Evolutionary conservation across 1,139 yeast species (phyloP).

Genomic region (Candida tetrigidarum): DNA sequence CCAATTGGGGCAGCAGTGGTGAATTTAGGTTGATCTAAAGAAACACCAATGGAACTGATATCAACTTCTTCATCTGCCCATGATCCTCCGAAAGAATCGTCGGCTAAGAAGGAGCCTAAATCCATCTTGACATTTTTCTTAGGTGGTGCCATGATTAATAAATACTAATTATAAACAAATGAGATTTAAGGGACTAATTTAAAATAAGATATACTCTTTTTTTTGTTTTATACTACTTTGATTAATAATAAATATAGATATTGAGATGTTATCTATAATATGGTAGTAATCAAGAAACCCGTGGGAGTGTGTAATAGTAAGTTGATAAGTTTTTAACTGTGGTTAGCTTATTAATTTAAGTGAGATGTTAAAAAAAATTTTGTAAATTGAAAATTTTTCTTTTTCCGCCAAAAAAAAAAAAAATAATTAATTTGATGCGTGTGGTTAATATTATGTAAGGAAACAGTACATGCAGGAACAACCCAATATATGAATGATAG

Average conservation of each 20-base stretch:
- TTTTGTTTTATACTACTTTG: no score
- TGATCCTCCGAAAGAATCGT: constrained; percentile 51
- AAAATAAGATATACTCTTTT: background rate
- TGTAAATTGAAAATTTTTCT: constrained; percentile 6
- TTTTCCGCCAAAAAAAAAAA: no score
- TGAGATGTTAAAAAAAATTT: constrained; percentile 6
- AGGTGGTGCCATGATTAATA: constrained; percentile 37
- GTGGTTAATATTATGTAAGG: no score
- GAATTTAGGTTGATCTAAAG: constrained; percentile 25
- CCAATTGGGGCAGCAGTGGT: constrained; percentile 32
- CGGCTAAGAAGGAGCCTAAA: constrained; percentile 55
- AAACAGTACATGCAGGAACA: constrained; percentile 1
- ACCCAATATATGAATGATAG: no score
- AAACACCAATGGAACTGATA: constrained; percentile 56
- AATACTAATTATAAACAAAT: constrained; percentile 8
- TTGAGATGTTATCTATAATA: background rate
- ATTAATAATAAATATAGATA: background rate
- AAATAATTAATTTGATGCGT: no score
- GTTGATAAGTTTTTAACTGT: no score
- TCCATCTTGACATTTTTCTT: constrained; percentile 53
- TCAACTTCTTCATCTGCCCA: constrained; percentile 69
- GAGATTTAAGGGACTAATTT: background rate
- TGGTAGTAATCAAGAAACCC: background rate
- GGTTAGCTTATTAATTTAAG: background rate
- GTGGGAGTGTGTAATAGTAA: background rate